Evolutionary conservation across 1,284 basidiomycete genomes (phyloP), one percentile per base, ranked within the genome.

Genomic region (Sanghuangporus sanghuang): DNA sequence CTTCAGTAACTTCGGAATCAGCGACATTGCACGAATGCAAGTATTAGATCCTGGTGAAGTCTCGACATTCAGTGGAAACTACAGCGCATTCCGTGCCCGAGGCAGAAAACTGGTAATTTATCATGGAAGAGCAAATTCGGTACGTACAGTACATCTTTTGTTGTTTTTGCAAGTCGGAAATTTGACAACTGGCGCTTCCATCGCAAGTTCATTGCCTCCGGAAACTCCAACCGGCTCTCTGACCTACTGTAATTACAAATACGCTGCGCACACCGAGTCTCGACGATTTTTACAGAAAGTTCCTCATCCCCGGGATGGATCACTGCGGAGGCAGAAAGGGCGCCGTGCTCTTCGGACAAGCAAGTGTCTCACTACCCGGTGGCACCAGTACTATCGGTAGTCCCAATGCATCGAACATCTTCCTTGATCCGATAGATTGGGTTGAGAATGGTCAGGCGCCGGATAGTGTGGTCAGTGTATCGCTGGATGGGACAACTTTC

Each of bases 241-340:
- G 70, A 77, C 58, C 69, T 69, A n/a, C n/a, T n/a, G n/a, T n/a
- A 48, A 72, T 78, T 52, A 61, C 70, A 27, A 69, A 67, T 62
- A 73, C 68, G 52, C 69, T 69, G 55, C 58, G 65, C 3, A 54
- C 69, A 42, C 12, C 21, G n/a, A 67, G 69, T 46, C 70, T 77
- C 21, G 70, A 74, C 58, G 69, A 74, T 46, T 74, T 72, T 66
- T 79, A 79, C 69, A 72, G 74, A 14, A 71, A 78, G n/a, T 79
- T 78, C 69, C 68, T 74, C 35, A 73, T 79, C 16, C 75, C 76
- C 0, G 79, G 77, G 1, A 79, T 80, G 77, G 66, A 67, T 14
- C 77, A 79, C 65, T 78, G 77, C 69, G 68, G 61, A 35, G 72
- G 68, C 6, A 64, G 61, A 3, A 49, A 50, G 11, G 54, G 59